Evolutionary conservation across 495 filamentous ascomycete species (phyloP).

Genomic region (Glarea lozoyensis): DNA sequence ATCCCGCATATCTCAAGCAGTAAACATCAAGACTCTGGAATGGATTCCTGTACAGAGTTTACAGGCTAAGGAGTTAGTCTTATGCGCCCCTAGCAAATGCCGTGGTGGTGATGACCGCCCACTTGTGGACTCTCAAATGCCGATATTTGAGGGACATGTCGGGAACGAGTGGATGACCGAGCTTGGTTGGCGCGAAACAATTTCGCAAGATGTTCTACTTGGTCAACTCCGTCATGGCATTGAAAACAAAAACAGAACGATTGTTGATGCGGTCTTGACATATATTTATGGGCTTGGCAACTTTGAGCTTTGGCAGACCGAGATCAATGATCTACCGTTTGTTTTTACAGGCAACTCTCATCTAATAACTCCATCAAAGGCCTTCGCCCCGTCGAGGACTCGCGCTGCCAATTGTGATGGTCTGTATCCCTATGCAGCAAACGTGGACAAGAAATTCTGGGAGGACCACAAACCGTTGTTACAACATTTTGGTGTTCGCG

Average conservation of each 20-base stretch:
- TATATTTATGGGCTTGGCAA: conserved; percentile 13
- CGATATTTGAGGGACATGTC: conserved; percentile 15
- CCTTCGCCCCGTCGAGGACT: conserved; percentile 5
- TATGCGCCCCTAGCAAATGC: conserved; percentile 18
- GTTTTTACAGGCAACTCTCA: conserved; percentile 11
- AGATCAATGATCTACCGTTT: conserved; percentile 15
- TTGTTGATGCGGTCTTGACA: conserved; percentile 18
- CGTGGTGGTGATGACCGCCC: conserved; percentile 15
- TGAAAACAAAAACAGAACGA: conserved; percentile 9
- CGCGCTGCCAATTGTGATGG: conserved; percentile 1
- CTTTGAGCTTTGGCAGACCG: conserved; percentile 5
- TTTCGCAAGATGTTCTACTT: conserved; percentile 17
- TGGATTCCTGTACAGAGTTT: conserved; percentile 25
- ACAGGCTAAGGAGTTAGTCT: conserved; percentile 1
- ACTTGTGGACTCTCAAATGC: conserved; percentile 20
- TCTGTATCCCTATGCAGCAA: conserved; percentile 18
- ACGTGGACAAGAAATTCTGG: conserved; percentile 18
- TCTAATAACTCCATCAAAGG: conserved; percentile 9
- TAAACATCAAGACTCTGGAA: conserved; percentile 5
- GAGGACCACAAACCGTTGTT: conserved; percentile 18
- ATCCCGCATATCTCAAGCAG: not conserved
- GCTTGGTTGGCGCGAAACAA: conserved; percentile 22
- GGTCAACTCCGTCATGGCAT: conserved; percentile 20
- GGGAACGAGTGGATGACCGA: conserved; percentile 20
- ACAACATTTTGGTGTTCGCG: conserved; percentile 13